Evolutionary conservation across 2,329 filamentous ascomycete species (phyloP), one percentile per base, ranked within the genome.

Genomic region (Pseudogymnoascus sp.): DNA sequence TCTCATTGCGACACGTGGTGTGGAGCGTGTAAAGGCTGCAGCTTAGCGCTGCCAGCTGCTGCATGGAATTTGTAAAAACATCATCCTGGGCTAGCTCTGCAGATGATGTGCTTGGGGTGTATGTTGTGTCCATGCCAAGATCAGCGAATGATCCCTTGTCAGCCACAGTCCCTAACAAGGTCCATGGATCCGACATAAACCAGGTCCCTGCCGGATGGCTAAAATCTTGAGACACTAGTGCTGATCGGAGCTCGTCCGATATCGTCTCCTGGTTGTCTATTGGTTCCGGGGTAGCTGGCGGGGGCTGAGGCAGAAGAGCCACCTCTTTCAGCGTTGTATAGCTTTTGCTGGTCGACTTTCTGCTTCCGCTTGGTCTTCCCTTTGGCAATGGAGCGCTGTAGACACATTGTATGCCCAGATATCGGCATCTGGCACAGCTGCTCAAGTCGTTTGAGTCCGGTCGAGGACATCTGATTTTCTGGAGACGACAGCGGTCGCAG

Each of bases 371-470:
- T 60, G 59, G 59, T 21, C 59, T 35, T 45, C 59, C 59, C 37
- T 60, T 60, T 60, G 59, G 59, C 59, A 60, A 60, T 60, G 59
- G 37, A 12, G 59, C 59, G 59, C 59, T 60, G 31, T 60, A 60
- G 37, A 60, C 59, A 60, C 59, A 60, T 60, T 45, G 59, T 52
- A 45, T 52, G 18, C 59, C 59, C 59, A 60, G 59, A 60, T 60
- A 60, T 45, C 59, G 59, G 37, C 59, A 60, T 60, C 59, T 52
- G 37, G 37, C 36, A 48, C 59, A 60, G 59, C 59, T 60, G 59
- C 35, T 45, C 59, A 60, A 31, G 33, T 60, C 59, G 59, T 52
- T 36, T 18, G 59, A 60, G 45, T 40, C 37, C 37, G 59, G 59
- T 33, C 59, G 59, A 60, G 59, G 37, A 36, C 59, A 60, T 31